Base-by-base conservation (phyloP, 305 asterid genomes). In the Fraxinus nigra region DNA sequence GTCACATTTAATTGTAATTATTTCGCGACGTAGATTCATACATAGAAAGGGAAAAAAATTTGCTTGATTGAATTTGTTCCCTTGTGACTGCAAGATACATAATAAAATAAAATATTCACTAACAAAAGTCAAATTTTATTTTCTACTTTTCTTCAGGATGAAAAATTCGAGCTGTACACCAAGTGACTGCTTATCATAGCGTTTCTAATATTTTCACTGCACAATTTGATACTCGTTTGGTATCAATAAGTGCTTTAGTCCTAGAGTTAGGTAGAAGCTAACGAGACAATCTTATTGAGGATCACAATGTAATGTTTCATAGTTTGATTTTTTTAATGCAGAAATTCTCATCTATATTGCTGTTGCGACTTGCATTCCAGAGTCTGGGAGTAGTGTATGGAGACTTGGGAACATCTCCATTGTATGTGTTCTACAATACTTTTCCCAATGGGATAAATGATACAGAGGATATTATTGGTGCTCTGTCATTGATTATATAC, bases 321-420 rank as follows among this genome's bases (percentile, higher is more conserved):
- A 34, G 33, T 72, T 84, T 30, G 14, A 32, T 78, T 86, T 79
- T 80, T 48, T 54, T 85, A 78, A 48, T 81, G 72, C 97, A 97
- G 99, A 88, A 85, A 85, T 93, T 91, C 84, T 94, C 98, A 0
- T 74, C 95, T 3, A 61, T 97, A 81, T 89, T 97, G 93, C 90
- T 97, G 30, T 85, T 94, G 82, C 89, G 98, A 90, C 98, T 97
- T 83, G 99, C 99, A 33, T 97, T 94, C 86, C 99, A 97, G 89
- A 97, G 99, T 80, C 85, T 97, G 51, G 99, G 98, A 79, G 97
- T 97, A 72, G 99, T 94, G 38, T 97, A 97, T 80, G 99, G 99
- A 75, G 98, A 97, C 90, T 85, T 97, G 86, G 99, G 99, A 76
- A 97, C 99, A 0, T 97, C 99, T 80, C 99, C 99, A 0, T 86